phyloP scores from a whole-genome alignment of 2,329 filamentous ascomycete genomes.

The Mycogone perniciosa region DNA sequence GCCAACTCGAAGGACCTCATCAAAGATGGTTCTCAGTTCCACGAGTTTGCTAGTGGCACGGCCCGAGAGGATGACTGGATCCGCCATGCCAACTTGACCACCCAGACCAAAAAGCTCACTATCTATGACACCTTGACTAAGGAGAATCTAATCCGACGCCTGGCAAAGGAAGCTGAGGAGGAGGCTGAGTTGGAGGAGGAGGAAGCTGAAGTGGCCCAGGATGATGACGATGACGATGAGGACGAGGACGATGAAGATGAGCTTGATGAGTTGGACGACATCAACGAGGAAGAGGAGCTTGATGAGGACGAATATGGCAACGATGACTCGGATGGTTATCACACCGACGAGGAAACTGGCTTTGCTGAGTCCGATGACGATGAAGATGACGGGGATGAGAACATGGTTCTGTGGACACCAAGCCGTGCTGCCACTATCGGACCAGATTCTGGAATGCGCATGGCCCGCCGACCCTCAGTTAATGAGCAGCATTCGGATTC shows the following conservation, averaged over 20 bases:
- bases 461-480: constrained; percentile 32
- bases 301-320: constrained; percentile 47
- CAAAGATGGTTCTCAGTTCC: constrained; percentile 61
- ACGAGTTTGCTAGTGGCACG: constrained; percentile 84
- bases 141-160: constrained; percentile 78
- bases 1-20: constrained; percentile 45
- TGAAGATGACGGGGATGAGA: constrained; percentile 60
- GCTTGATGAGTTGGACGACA: constrained; percentile 31
- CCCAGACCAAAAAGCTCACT: constrained; percentile 63
- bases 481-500: constrained; percentile 52
- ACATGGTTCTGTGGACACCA: constrained; percentile 49
- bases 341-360: constrained; percentile 65
- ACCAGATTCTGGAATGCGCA: constrained; percentile 29
- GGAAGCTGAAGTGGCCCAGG: constrained; percentile 40
- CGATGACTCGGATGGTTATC: constrained; percentile 61
- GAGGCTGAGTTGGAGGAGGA: constrained; percentile 72
- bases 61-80: constrained; percentile 90
- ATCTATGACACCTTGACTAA: constrained; percentile 85
- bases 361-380: constrained; percentile 65
- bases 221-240: constrained; percentile 40
- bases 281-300: constrained; percentile 42
- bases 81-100: constrained; percentile 55
- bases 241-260: constrained; percentile 21
- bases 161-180: constrained; percentile 86
- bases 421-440: constrained; percentile 34